Evolutionary conservation across 768 basidiomycete species (phyloP).

Genomic region (Leccinum obscurum): DNA sequence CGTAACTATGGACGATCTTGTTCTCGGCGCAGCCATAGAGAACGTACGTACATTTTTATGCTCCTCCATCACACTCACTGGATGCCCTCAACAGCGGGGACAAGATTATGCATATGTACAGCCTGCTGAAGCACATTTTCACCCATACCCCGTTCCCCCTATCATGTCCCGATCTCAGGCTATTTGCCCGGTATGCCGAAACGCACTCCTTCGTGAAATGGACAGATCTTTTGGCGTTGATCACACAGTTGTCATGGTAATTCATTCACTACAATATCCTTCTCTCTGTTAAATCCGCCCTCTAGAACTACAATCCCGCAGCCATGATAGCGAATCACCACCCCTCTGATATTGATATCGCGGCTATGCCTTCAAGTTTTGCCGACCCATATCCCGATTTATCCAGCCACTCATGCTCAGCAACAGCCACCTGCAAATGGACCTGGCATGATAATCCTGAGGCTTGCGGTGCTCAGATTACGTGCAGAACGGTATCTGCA

Average conservation of each 20-base stretch:
- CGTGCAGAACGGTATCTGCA: background rate
- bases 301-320: background rate
- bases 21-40: background rate
- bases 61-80: background rate
- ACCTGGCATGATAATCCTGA: too few relatives aligned
- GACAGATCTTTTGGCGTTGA: background rate
- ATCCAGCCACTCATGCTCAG: background rate
- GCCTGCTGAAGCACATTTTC: background rate
- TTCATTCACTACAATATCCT: background rate
- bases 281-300: background rate
- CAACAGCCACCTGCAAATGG: background rate
- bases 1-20: background rate
- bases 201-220: background rate
- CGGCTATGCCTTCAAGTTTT: background rate
- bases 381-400: background rate
- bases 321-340: background rate
- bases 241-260: background rate
- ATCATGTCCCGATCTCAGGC: background rate
- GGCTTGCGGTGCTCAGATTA: background rate
- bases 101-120: background rate
- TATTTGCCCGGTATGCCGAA: background rate
- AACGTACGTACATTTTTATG: background rate
- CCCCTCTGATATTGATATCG: background rate
- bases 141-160: background rate
- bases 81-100: background rate